phyloP scores from a whole-genome alignment of 148 eudicot genomes.

The Nepenthes mirabilis region DNA sequence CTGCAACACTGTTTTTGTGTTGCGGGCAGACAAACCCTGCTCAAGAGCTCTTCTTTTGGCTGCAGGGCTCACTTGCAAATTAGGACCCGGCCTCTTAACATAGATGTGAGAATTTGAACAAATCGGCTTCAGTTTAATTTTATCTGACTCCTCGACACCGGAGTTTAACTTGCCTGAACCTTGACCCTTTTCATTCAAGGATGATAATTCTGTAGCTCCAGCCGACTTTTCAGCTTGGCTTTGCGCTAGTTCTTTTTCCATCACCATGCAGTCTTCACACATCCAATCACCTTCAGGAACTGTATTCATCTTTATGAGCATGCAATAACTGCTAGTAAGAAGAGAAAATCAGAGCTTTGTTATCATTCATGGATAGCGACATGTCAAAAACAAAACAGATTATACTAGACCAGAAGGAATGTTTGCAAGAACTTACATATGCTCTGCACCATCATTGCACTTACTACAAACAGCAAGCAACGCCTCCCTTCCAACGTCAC shows the following conservation, averaged over 20 bases:
- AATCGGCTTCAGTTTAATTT: constrained; percentile 4
- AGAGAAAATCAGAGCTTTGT: not conserved
- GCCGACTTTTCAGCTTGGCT: constrained; percentile 4
- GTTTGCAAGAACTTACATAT: constrained; percentile 19
- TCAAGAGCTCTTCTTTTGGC: constrained; percentile 16
- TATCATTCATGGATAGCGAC: not conserved
- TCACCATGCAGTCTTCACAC: constrained; percentile 29
- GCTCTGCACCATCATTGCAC: constrained; percentile 42
- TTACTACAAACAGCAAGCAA: constrained; percentile 34
- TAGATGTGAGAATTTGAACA: constrained; percentile 11
- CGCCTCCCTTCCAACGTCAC: constrained; percentile 35
- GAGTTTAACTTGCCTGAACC: constrained; percentile 1
- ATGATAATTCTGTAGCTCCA: constrained; percentile 10
- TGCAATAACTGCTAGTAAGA: constrained; percentile 28
- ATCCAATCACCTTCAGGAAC: constrained; percentile 34
- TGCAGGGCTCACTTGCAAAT: constrained; percentile 6
- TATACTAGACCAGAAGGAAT: not conserved
- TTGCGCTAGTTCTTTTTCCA: constrained; percentile 12
- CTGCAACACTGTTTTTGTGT: constrained; percentile 2
- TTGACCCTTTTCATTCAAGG: constrained; percentile 7
- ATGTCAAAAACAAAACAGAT: not conserved
- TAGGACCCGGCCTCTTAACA: constrained; percentile 18
- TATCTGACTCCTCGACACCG: constrained; percentile 7
- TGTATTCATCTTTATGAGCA: constrained; percentile 25
- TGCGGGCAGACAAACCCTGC: constrained; percentile 4